phyloP scores from a whole-genome alignment of 2,329 filamentous ascomycete species.

The Fusarium sulawesiense region DNA sequence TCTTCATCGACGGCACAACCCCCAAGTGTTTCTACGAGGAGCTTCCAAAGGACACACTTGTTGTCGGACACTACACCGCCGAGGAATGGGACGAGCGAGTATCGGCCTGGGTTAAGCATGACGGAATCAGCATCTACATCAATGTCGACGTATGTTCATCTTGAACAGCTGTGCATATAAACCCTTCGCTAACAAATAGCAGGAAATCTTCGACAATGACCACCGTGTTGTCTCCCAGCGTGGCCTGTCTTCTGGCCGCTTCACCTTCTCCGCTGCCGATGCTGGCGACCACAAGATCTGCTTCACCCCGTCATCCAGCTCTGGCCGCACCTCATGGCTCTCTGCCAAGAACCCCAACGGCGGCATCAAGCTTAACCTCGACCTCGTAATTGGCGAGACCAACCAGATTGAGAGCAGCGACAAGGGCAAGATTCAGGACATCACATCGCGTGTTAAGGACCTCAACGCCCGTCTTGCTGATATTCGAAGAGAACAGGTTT shows the following conservation, averaged over 20 bases:
- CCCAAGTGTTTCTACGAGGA: constrained; percentile 99
- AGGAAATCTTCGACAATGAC: constrained; percentile 96
- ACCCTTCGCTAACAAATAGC: constrained; percentile 15
- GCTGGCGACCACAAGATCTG: constrained; percentile 96
- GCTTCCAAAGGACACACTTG: constrained; percentile 94
- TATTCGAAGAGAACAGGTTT: constrained; percentile 93
- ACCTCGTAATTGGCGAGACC: constrained; percentile 94
- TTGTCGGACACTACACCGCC: constrained; percentile 91
- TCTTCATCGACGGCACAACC: constrained; percentile 87
- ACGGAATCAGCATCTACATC: constrained; percentile 85
- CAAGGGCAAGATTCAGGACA: constrained; percentile 91
- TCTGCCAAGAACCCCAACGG: constrained; percentile 72
- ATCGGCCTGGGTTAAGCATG: constrained; percentile 76
- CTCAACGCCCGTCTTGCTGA: constrained; percentile 88
- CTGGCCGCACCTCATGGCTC: constrained; percentile 78
- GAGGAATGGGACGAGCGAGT: constrained; percentile 82
- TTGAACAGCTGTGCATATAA: constrained; percentile 7
- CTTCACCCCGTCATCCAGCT: constrained; percentile 85
- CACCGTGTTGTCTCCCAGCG: constrained; percentile 94
- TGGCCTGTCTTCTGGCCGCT: constrained; percentile 79
- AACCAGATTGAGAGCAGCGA: constrained; percentile 93
- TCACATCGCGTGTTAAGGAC: constrained; percentile 88
- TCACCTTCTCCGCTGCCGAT: constrained; percentile 95
- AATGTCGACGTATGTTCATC: constrained; percentile 78
- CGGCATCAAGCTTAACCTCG: constrained; percentile 84